Evolutionary conservation across 306 rosid species (phyloP).

Genomic region (Styphnolobium japonicum): DNA sequence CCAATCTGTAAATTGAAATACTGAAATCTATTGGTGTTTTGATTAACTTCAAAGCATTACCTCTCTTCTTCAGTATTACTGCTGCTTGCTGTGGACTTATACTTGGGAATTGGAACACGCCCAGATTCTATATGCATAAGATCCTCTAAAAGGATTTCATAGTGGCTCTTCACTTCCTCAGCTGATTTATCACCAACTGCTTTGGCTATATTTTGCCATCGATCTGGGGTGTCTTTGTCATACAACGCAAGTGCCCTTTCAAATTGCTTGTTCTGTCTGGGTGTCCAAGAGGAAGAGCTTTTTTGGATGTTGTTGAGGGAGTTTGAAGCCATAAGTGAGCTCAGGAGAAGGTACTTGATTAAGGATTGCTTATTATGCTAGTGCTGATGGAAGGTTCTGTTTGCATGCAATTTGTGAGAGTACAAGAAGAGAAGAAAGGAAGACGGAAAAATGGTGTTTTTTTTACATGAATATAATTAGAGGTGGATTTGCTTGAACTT

Average conservation of each 20-base stretch:
- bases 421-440: neutral
- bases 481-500: too few species aligned
- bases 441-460: too few species aligned
- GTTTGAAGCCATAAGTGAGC: neutral
- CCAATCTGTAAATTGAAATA: too few species aligned
- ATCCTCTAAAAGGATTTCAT: constrained; percentile 16
- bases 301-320: too few species aligned
- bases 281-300: neutral
- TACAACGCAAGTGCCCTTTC: neutral
- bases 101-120: neutral
- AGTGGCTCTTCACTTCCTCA: constrained; percentile 16
- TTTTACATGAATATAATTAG: too few species aligned
- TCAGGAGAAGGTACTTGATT: neutral
- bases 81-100: neutral
- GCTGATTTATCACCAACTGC: neutral
- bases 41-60: neutral
- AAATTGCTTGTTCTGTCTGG: neutral
- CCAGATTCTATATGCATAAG: neutral
- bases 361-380: neutral
- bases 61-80: neutral
- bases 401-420: neutral
- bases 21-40: too few species aligned
- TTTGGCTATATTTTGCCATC: constrained; percentile 14
- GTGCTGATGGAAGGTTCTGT: neutral
- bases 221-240: neutral